Evolutionary conservation across 345 rosid species (phyloP).

Genomic region (Durio zibethinus): DNA sequence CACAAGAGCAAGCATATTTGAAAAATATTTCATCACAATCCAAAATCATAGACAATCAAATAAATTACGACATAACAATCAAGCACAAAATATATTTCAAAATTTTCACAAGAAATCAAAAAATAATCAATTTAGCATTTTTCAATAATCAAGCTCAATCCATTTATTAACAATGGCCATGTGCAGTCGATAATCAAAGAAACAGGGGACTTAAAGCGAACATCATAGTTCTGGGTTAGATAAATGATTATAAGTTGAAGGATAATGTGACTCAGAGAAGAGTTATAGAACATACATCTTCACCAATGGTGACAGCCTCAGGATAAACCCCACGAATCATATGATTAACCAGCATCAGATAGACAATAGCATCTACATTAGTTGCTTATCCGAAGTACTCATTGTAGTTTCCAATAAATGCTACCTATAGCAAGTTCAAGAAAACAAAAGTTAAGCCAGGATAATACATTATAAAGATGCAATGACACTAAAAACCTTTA

Average conservation of each 20-base stretch:
- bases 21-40: no score
- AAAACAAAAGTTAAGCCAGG: slow-evolving; percentile 3
- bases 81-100: no score
- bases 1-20: no score
- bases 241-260: neutral
- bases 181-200: no score
- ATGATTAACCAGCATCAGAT: slow-evolving; percentile 90
- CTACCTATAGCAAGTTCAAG: slow-evolving; percentile 43
- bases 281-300: slow-evolving; percentile 58
- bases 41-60: no score
- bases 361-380: slow-evolving; percentile 84
- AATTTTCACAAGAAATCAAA: no score
- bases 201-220: no score
- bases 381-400: slow-evolving; percentile 90
- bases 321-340: slow-evolving; percentile 92
- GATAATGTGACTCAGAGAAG: slow-evolving; percentile 2
- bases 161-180: no score
- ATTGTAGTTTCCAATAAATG: slow-evolving; percentile 79
- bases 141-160: no score
- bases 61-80: no score
- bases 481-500: neutral
- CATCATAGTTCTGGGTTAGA: no score
- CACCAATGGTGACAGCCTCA: slow-evolving; percentile 81
- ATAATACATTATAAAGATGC: neutral
- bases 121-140: no score